Evolutionary conservation across 805 yeast species (phyloP), one percentile per base, ranked within the genome.

Genomic region (Pichia membranifaciens): DNA sequence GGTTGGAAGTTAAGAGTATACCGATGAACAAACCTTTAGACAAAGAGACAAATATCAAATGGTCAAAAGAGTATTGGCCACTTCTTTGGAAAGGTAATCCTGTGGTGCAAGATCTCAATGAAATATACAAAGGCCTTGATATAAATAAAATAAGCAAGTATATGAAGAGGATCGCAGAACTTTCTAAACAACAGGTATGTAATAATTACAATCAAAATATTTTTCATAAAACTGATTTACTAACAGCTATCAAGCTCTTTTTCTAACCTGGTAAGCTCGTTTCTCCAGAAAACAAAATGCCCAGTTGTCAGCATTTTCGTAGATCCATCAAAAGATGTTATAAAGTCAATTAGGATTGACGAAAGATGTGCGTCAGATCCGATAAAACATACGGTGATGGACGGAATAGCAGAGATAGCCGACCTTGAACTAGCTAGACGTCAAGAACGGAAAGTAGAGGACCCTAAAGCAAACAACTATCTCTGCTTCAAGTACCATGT

Each of bases 81-180:
- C 67, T 87, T 45, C 73, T 87, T 35, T 93, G 98, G 98, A 82
- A 89, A 55, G 98, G 98, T 0, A 88, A 90, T 58, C 95, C 96
- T 0, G 72, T 81, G 54, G 79, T 81, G 50, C 93, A 85, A 57
- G 76, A 75, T 29, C 64, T 87, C 35, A 79, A 82, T 25, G 79
- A 77, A 48, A 48, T 53, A 20, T 53, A 51, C 44, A 58, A 51
- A 23, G 33, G 28, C 1, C 57, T 81, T 45, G 76, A 85, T 51
- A 69, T 78, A 43, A 66, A 55, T 0, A 59, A 59, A 23, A 80
- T 79, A 43, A 57, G 58, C 32, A 43, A 55, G 3, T 65, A 69
- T 44, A 55, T 73, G 25, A 36, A 48, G 1, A 38, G 45, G 12
- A 58, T 72, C 18, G 53, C 71, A 2, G 36, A 48, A 17, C 16